Evolutionary conservation across 2,329 filamentous ascomycete species (phyloP), one percentile per base, ranked within the genome.

Genomic region (Talaromyces sp.): DNA sequence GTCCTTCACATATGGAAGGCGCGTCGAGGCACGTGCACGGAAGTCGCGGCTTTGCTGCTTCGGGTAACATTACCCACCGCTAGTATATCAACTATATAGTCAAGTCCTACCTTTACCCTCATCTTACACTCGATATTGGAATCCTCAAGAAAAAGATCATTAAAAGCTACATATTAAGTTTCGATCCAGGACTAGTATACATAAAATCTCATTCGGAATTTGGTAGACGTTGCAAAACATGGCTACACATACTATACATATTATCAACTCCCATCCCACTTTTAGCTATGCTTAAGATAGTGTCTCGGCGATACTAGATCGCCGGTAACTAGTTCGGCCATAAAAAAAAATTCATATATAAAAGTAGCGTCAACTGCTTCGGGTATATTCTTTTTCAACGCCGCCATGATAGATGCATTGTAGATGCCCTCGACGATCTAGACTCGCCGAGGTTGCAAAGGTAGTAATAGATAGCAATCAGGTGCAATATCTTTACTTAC

Each of bases 401-500:
- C 44, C 10, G 44, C 44, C n/a, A 47, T 10, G 44, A 47, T 18
- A 47, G 44, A 47, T 47, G 44, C 44, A 18, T 47, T 47, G 6
- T 47, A 27, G 18, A 47, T 27, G 44, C n/a, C 44, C 18, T 23
- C 44, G 44, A 27, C 7, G 10, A 5, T 47, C 23, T 47, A 27
- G 18, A 27, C 10, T 47, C 16, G 34, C 34, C 34, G 34, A 14
- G 34, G 34, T 14, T 36, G 34, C 34, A 36, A 36, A 36, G 34
- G 5, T 36, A 14, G 12, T 12, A 23, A 23, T 23, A 36, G 10
- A 14, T 3, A 44, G 40, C 40, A 23, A 12, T 27, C 23, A 4
- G 10, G 44, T 18, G 50, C 50, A 31, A 23, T 50, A 23, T 8
- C 4, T 61, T 65, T 74, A 77, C 62, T 73, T 74, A 27, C 70